Evolutionary conservation across 768 basidiomycete species (phyloP), one percentile per base, ranked within the genome.

Genomic region (Lentinula boryana): DNA sequence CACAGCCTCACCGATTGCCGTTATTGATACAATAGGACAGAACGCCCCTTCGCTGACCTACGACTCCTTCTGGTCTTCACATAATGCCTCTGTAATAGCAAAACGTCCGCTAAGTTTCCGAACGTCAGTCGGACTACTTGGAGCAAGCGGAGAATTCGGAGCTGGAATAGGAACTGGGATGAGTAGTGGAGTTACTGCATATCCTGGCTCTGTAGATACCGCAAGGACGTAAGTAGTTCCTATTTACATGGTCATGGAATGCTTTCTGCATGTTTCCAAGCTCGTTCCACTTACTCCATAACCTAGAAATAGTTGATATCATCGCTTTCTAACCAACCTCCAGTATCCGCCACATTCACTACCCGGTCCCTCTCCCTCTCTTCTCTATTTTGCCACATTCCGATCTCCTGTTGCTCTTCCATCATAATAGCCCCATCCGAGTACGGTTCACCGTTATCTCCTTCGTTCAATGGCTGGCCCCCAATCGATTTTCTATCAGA

Each of bases 11-110:
- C 36, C 50, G 5, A n/a, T 38, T 38, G 32, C 40, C 13, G 49
- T 36, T 6, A 6, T 21, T 9, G 51, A 53, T 13, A 23, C 66
- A 1, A 33, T 48, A 6, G 44, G 27, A 0, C 38, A 49, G 4
- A 52, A 65, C 9, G 7, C 12, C 21, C 64, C 63, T n/a, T 68
- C 74, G 7, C 71, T 84, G 48, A 84, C 84, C 2, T 86, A 86
- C 64, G 85, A 85, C 66, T 82, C 82, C 0, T 86, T 85, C 65
- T 86, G 84, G 85, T 84, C 84, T 1, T 76, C 81, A 6, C 82
- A 84, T 62, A 71, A 80, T 52, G 43, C 58, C 16, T 36, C 56
- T 44, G 16, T 16, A 15, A 36, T 48, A 18, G 68, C 72, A 46
- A 59, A 43, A 18, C 21, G 41, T 12, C 56, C 56, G 9, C 2